Base-by-base conservation (phyloP, 2,329 filamentous ascomycete genomes). In the Penicillium polonicum region DNA sequence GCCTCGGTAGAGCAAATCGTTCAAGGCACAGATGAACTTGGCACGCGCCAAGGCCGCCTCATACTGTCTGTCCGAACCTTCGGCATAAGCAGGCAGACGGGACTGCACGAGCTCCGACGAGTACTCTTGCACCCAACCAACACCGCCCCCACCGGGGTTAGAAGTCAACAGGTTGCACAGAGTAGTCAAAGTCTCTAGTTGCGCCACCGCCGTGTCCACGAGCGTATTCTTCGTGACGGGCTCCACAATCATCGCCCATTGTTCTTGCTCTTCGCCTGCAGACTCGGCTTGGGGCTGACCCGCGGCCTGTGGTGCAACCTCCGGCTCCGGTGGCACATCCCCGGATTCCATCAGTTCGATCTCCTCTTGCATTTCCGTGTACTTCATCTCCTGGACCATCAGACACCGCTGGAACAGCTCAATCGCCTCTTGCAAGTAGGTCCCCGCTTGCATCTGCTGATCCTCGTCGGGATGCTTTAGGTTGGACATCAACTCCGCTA, bases 181-280 rank as follows among this genome's bases (percentile, higher is more conserved):
- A 41, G 74, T 81, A 57, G 76, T 83, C 68, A 79, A 80, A 48
- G 74, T 82, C 64, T 76, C 84, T 50, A 90, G 72, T 61, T 88
- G 85, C 5, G 87, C 86, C 33, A 88, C 78, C 15, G 86, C 80
- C 0, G 87, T 90, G 60, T 91, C 88, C 1, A 90, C 76, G 7
- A 91, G 80, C 1, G 85, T 85, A 48, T 81, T 79, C 27, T 84
- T 81, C 2, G 86, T 88, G 27, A 89, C 77, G 0, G 87, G 85
- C 61, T 88, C 86, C 53, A 88, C 79, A n/a, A 91, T 80, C 4
- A 80, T 83, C 19, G 85, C 87, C 82, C 85, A 89, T 65, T 87
- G 82, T 59, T 86, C 85, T 38, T 82, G 66, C n/a, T 65, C 55
- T 17, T 70, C 63, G 3, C 61, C 58, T 29, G 57, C 25, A 5